Base-by-base conservation (phyloP, 2,329 filamentous ascomycete genomes). In the Colletotrichum lentis region DNA sequence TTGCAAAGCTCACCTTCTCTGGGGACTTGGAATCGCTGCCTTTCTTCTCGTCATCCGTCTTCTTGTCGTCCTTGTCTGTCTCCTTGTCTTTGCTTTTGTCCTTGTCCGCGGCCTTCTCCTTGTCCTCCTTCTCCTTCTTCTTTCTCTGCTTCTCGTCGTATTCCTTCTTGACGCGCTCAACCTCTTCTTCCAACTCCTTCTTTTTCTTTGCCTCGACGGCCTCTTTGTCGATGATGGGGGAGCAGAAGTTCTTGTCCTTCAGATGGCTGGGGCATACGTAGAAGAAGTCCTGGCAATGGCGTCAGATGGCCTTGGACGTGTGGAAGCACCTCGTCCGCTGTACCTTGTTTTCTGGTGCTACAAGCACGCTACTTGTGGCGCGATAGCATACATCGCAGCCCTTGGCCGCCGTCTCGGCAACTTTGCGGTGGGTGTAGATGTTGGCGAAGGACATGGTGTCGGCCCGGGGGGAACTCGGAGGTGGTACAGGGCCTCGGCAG, bases 331-430 rank as follows among this genome's bases (percentile, higher is more conserved):
- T 43, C 22, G 58, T 41, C 31, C 67, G 1, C 2, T 35, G 8
- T 73, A 96, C 94, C 88, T 95, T 96, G 75, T 93, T 94, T 74
- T 96, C 94, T 0, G 92, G 88, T 10, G 94, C 96, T 73, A 97
- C 92, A 62, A 99, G 83, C 20, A 98, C 95, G 72, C 91, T 96
- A 7, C 90, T 88, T 67, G 90, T 93, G 10, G 92, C 91, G 80
- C 96, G 97, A 83, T 91, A 96, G 84, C 96, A 98, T 71, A 98
- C 88, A 79, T 93, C 91, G 80, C 96, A 99, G 57, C 92, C 85
- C 79, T 92, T 97, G 14, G 92, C 86, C 1, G 91, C 86, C n/a
- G 88, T 86, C 37, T 97, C 93, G 14, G 94, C 94, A 43, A 98
- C 95, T 73, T 89, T 92, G 57, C 95, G 91, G 71, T 94, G 91